Evolutionary conservation across 257 asterid species (phyloP).

Genomic region (Petunia secreta): DNA sequence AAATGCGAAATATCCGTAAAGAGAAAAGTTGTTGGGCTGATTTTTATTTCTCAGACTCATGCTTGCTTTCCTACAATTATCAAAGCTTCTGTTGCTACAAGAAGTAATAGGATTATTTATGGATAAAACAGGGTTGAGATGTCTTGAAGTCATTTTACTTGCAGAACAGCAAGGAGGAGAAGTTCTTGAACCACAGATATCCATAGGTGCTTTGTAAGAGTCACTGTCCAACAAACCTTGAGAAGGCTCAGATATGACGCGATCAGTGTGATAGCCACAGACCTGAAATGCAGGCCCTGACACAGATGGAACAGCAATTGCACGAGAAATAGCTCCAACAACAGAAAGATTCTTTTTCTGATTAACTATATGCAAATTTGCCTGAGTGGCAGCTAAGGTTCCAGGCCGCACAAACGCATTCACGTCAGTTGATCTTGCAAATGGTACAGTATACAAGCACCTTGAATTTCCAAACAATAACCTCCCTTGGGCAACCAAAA

Average conservation of each 20-base stretch:
- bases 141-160: constrained; percentile 43
- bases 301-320: constrained; percentile 76
- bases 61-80: constrained; percentile 54
- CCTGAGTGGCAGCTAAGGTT: constrained; percentile 72
- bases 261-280: constrained; percentile 69
- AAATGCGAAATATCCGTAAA: constrained; percentile 66
- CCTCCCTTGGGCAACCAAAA: constrained; percentile 57
- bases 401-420: constrained; percentile 64
- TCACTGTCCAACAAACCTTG: constrained; percentile 36
- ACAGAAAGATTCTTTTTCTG: constrained; percentile 66
- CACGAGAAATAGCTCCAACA: constrained; percentile 72
- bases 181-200: constrained; percentile 55
- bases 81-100: constrained; percentile 45
- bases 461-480: constrained; percentile 43
- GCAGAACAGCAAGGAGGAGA: constrained; percentile 41
- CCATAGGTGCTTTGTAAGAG: constrained; percentile 52
- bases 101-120: constrained; percentile 46
- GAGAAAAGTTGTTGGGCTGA: constrained; percentile 64
- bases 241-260: constrained; percentile 47
- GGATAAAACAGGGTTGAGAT: constrained; percentile 41
- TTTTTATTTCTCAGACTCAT: constrained; percentile 67
- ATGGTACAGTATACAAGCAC: constrained; percentile 46
- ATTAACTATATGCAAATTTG: constrained; percentile 58
- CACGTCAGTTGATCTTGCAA: constrained; percentile 42
- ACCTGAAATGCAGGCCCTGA: constrained; percentile 75